phyloP scores from a whole-genome alignment of 192 early-diverging fungal species.

The Backusella mclennaniae region DNA sequence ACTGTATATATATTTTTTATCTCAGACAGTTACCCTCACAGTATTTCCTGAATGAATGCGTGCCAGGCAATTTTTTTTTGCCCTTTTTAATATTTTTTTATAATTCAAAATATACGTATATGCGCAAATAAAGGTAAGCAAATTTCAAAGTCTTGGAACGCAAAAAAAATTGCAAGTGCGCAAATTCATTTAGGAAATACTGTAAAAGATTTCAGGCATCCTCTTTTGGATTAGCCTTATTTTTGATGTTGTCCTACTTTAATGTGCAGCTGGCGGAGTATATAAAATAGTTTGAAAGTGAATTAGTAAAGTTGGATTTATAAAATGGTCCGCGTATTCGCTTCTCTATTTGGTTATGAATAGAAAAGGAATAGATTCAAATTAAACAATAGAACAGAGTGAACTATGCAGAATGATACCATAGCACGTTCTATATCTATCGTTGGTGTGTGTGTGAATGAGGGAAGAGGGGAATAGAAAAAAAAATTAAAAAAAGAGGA shows the following conservation, averaged over 20 bases:
- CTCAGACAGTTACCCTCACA: not conserved
- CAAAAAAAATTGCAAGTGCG: no score
- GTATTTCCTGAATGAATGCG: no score
- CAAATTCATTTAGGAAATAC: no score
- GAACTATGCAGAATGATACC: not conserved
- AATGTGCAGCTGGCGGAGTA: not conserved
- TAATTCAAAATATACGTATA: no score
- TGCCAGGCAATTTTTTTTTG: no score
- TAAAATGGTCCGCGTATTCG: not conserved
- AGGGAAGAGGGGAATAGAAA: not conserved
- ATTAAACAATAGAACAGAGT: not conserved
- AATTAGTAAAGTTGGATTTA: not conserved
- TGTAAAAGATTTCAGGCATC: not conserved
- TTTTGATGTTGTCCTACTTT: slow-evolving; percentile 2
- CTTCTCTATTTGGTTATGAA: not conserved
- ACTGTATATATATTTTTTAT: not conserved
- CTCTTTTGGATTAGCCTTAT: not conserved
- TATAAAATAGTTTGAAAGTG: not conserved
- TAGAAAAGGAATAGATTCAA: not conserved
- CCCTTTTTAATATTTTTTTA: no score
- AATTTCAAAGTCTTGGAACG: no score
- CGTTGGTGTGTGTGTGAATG: not conserved
- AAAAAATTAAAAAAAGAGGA: not conserved
- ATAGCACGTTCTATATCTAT: not conserved
- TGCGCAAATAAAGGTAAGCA: no score